Conservation (phyloP, 495 filamentous ascomycete species). For the Lepraria neglecta region DNA sequence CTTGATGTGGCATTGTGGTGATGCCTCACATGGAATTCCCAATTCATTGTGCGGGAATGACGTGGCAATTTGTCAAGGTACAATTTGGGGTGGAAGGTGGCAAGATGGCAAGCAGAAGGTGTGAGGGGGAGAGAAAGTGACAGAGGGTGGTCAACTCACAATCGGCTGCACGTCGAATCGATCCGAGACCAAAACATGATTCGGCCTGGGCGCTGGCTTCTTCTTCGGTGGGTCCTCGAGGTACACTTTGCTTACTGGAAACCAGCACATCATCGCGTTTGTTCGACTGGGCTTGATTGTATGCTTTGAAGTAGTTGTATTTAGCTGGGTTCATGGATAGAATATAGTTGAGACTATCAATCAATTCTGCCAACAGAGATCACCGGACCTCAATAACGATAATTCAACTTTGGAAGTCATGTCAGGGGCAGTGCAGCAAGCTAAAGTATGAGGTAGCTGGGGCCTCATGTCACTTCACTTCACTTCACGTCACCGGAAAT, state of each 20-base stretch:
- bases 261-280: conserved; percentile 30
- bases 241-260: conserved; percentile 32
- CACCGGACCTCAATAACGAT: too few relatives aligned
- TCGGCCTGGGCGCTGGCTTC: conserved; percentile 20
- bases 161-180: conserved; percentile 18
- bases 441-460: not conserved
- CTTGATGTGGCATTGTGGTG: too few relatives aligned
- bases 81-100: not conserved
- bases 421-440: not conserved
- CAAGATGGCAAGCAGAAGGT: not conserved
- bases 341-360: not conserved
- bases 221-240: conserved; percentile 33
- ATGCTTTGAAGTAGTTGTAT: not conserved
- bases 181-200: conserved; percentile 24
- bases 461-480: not conserved
- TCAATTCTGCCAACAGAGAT: too few relatives aligned
- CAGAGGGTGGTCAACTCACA: conserved; percentile 16
- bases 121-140: not conserved
- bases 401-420: not conserved
- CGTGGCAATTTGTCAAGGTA: not conserved
- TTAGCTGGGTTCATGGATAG: not conserved
- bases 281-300: not conserved
- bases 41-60: too few relatives aligned
- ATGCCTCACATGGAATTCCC: too few relatives aligned
- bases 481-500: not conserved